Conservation (phyloP, 441 rosid species). For the Jatropha podagrica region DNA sequence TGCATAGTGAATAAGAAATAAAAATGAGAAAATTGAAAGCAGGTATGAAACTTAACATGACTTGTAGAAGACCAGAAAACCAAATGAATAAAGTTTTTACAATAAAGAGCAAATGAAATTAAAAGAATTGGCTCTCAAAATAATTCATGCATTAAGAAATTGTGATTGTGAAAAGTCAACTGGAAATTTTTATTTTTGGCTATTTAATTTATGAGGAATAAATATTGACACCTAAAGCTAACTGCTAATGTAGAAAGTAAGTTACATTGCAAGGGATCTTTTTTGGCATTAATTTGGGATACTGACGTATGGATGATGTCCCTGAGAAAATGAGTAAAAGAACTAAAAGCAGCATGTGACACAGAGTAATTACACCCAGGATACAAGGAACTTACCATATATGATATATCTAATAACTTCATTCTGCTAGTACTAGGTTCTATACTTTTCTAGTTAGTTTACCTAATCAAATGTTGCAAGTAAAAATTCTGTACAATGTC, state of each 20-base stretch:
- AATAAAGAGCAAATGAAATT: not conserved
- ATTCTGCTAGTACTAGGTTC: not conserved
- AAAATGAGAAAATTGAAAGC: slow-evolving; percentile 16
- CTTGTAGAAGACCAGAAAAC: not conserved
- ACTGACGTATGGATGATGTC: not conserved
- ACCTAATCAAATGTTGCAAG: not conserved
- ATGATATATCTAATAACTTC: not conserved
- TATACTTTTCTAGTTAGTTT: not conserved
- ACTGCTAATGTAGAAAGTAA: not conserved
- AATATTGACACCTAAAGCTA: not conserved
- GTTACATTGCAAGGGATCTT: not conserved
- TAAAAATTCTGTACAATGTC: not conserved
- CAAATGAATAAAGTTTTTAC: not conserved
- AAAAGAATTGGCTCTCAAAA: slow-evolving; percentile 4
- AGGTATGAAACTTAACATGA: slow-evolving; percentile 4
- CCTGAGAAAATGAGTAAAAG: not conserved
- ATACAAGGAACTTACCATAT: not conserved
- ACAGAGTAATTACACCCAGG: not conserved
- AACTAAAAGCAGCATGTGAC: slow-evolving; percentile 1
- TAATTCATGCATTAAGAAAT: not conserved
- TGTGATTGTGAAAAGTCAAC: not conserved
- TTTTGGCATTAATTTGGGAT: not conserved
- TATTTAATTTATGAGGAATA: not conserved
- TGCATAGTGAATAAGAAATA: slow-evolving; percentile 25
- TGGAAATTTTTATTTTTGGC: not conserved